Conservation (phyloP, 495 filamentous ascomycete species). For the Xylaria intraflava region DNA sequence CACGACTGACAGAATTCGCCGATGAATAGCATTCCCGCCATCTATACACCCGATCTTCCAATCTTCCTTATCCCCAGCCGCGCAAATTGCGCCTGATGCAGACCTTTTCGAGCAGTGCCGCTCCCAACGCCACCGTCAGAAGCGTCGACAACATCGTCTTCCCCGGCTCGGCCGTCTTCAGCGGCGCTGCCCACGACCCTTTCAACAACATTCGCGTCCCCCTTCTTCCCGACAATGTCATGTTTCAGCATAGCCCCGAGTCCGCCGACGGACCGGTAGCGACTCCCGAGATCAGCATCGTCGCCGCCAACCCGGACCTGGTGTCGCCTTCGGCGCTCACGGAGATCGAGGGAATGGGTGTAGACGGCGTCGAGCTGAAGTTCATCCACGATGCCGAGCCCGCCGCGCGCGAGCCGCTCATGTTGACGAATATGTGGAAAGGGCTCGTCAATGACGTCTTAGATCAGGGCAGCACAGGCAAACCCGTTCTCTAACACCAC, state of each 20-base stretch:
- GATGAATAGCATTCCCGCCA: constrained; percentile 23
- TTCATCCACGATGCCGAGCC: constrained; percentile 32
- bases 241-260: constrained; percentile 22
- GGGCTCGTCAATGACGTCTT: constrained; percentile 43
- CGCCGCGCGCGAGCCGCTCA: constrained; percentile 26
- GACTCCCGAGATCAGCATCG: constrained; percentile 32
- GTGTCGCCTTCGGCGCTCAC: constrained; percentile 37
- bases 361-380: constrained; percentile 44
- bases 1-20: constrained; percentile 4
- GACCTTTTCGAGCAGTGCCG: constrained; percentile 39
- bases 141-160: constrained; percentile 38
- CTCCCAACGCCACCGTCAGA: constrained; percentile 13
- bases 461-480: constrained; percentile 19
- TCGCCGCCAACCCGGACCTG: constrained; percentile 38
- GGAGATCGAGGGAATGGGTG: constrained; percentile 39
- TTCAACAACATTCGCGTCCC: constrained; percentile 39
- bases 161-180: constrained; percentile 24
- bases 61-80: constrained; percentile 27
- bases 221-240: constrained; percentile 39
- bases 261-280: constrained; percentile 28
- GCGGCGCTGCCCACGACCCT: constrained; percentile 23
- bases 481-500: constrained; percentile 20
- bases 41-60: constrained; percentile 26
- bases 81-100: constrained; percentile 43
- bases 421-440: constrained; percentile 41